Base-by-base conservation (phyloP, 495 filamentous ascomycete species). In the Xylaria intraflava region DNA sequence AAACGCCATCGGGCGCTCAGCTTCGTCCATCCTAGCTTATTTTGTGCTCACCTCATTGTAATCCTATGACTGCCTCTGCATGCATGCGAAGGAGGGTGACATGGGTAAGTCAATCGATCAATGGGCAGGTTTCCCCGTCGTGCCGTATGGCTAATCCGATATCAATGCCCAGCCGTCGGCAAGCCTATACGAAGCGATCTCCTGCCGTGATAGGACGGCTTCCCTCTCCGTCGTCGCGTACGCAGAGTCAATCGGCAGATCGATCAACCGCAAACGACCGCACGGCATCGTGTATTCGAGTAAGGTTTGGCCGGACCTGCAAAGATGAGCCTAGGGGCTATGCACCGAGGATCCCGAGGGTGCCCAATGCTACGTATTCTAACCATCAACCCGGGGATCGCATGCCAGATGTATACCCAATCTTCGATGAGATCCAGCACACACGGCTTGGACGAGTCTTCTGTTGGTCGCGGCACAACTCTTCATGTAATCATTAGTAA, bases 61-160 rank as follows among this genome's bases (percentile, higher is more conserved):
- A 29, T 49, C 52, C 52, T 49, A 49, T 55, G 52, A 55, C 52
- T 43, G n/a, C 45, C 35, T 12, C 22, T 49, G 19, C 38, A 55
- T 55, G 52, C 51, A 52, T 45, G 49, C 24, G 22, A 39, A 30
- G 33, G 24, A 8, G 41, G 24, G 42, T 44, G 43, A 3, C 42
- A 27, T 53, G 39, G 50, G 30, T 53, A 27, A 31, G 46, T 30
- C 43, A 39, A 52, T 44, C 38, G n/a, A 20, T 17, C 6, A 31
- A 35, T 35, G 20, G 9, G n/a, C 16, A 35, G 7, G 17, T 23
- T 33, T 19, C n/a, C 29, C 10, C 33, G 14, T 26, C 22, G 35
- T 14, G 6, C 35, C 16, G 1, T 40, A 22, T n/a, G 10, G 17
- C 46, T 29, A 29, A 29, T 9, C 4, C 9, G 27, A 4, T 4